Evolutionary conservation across 805 yeast genomes (phyloP), one percentile per base, ranked within the genome.

Genomic region (Candida boleticola): DNA sequence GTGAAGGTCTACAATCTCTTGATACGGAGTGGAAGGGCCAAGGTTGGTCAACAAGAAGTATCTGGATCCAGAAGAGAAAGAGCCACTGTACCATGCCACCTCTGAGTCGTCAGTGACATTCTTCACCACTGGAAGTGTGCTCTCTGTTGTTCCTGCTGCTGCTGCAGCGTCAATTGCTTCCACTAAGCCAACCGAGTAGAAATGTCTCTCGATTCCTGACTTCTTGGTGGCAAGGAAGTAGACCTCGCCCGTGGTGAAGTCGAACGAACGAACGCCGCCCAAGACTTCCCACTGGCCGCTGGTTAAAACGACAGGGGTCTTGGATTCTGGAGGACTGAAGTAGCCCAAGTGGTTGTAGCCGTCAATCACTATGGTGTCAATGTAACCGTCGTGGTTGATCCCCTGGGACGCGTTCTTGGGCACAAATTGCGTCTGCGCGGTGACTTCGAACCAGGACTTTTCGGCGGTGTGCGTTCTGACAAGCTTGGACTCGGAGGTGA

Each of bases 231-330:
- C 83, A 5, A 81, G 56, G 58, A 81, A 93, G 52, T 74, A 83
- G 2, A 85, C 61, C 4, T 61, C 57, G 41, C 77, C 68, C 3
- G 60, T 62, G n/a, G 61, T 70, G 30, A 60, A 52, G 44, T 81
- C 80, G 53, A 68, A 81, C 2, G 83, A 67, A 2, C 85, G 80
- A 1, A 88, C 90, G 5, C 75, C 64, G 35, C 50, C 76, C 21
- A 78, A 85, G n/a, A 93, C 95, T 61, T 93, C 99, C 96, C 96
- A 93, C 0, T 75, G 64, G 5, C 99, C 99, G 1, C 51, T 44
- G 5, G 95, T 73, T 18, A 84, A 58, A 4, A 83, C 60, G 20
- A 74, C 69, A 1, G 80, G 80, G 3, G 59, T 54, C 0, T 63
- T 52, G 26, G 74, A 56, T 4, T 62, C 54, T 2, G 89, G 79